Percentiles rank a stretch among this genome's conserved stretches.
phyloP scores from a whole-genome alignment of 768 basidiomycete genomes.

The Leccinum aurantiacum region DNA sequence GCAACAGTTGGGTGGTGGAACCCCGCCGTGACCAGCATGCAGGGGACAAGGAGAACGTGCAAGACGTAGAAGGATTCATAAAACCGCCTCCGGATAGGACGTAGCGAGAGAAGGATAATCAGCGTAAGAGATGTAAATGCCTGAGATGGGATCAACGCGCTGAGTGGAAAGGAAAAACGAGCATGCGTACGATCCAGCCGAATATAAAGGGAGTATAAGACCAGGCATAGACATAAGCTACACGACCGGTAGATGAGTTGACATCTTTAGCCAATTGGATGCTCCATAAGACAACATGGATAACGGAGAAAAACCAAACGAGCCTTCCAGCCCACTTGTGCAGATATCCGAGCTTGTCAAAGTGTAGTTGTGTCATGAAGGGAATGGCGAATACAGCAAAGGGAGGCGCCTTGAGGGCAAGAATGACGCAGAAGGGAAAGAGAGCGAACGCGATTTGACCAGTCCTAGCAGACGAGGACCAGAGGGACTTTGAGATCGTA shows the following conservation, averaged over 20 bases:
- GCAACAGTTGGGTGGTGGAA: conserved; percentile 66
- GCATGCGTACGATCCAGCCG: conserved; percentile 52
- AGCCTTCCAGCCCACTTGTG: conserved; percentile 73
- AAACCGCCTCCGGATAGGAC: conserved; percentile 48
- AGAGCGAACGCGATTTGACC: conserved; percentile 74
- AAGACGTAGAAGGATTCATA: conserved; percentile 67
- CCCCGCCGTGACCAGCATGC: conserved; percentile 58
- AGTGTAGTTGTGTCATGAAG: conserved; percentile 61
- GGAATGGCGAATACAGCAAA: conserved; percentile 70
- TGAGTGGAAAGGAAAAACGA: conserved; percentile 5
- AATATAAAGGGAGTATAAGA: conserved; percentile 60
- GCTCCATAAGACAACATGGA: conserved; percentile 70
- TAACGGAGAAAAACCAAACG: conserved; percentile 59
- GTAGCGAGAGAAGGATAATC: conserved; percentile 50
- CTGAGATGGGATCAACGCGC: conserved; percentile 33
- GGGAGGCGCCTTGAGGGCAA: conserved; percentile 70
- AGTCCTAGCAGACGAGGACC: conserved; percentile 66
- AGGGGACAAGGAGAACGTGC: conserved; percentile 62
- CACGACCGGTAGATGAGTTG: conserved; percentile 40
- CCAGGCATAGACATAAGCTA: conserved; percentile 54
- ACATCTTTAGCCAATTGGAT: conserved; percentile 59
- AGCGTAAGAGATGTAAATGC: conserved; percentile 56
- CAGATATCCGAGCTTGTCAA: conserved; percentile 71
- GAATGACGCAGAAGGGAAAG: conserved; percentile 65
- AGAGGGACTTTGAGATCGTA: conserved; percentile 66